These are phyloP conservation scores for Candida hispaniensis DNA, from an alignment of 805 yeast genomes.

Conservation along the genomic window DNA sequence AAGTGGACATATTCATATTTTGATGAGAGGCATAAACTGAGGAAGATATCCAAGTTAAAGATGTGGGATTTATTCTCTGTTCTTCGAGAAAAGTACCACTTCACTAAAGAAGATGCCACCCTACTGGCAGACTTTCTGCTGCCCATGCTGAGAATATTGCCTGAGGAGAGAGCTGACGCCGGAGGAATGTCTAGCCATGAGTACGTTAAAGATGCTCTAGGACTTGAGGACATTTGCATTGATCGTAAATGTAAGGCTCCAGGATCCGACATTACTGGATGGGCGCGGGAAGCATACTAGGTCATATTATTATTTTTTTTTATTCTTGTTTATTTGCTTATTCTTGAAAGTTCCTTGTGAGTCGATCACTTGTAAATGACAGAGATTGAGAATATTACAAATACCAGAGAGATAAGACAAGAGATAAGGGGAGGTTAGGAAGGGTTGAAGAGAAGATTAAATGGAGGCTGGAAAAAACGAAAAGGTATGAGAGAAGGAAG, in stretches of 20 bases:
- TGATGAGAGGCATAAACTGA: constrained; percentile 55
- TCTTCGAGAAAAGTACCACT: constrained; percentile 73
- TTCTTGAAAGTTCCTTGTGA: too few relatives aligned
- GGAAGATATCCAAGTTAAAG: constrained; percentile 69
- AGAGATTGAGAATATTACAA: too few relatives aligned
- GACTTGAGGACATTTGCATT: constrained; percentile 55
- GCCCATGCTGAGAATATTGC: constrained; percentile 77
- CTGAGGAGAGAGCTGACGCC: constrained; percentile 81
- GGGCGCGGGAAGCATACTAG: constrained; percentile 56
- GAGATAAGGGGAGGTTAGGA: too few relatives aligned
- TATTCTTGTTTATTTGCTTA: too few relatives aligned
- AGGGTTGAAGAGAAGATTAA: too few relatives aligned
- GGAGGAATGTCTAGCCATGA: constrained; percentile 88
- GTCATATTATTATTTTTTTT: too few relatives aligned
- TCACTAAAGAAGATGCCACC: constrained; percentile 53
- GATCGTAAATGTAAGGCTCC: constrained; percentile 68
- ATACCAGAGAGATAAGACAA: too few relatives aligned
- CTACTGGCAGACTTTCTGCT: constrained; percentile 64
- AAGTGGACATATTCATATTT: constrained; percentile 52
- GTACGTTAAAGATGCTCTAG: constrained; percentile 68
- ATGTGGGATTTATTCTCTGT: constrained; percentile 86
- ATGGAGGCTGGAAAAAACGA: too few relatives aligned
- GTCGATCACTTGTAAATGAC: too few relatives aligned
- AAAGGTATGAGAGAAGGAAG: too few relatives aligned
- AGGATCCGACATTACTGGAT: constrained; percentile 88